Percentiles rank a stretch among this genome's conserved stretches.
These are phyloP conservation scores for Trichoderma harzianum DNA, from an alignment of 2,329 filamentous ascomycete species.

Conservation along the genomic window DNA sequence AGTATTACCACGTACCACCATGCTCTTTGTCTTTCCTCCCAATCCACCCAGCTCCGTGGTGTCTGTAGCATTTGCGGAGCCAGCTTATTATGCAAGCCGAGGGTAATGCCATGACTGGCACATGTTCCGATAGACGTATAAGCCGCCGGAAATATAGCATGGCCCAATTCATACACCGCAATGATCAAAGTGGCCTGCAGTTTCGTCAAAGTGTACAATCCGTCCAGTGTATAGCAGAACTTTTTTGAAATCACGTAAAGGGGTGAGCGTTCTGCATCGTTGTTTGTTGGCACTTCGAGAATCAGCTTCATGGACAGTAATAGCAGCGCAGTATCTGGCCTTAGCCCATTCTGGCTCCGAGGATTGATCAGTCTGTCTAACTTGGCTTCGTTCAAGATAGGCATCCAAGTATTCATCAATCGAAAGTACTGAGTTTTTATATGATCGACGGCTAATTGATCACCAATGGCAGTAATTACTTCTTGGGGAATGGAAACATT, in stretches of 20 bases:
- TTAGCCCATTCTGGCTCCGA: not conserved
- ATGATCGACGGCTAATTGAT: not conserved
- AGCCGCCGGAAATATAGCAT: not conserved
- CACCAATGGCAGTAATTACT: not conserved
- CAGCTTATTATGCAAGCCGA: not conserved
- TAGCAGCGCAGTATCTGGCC: not conserved
- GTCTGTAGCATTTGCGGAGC: not conserved
- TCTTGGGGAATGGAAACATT: not conserved
- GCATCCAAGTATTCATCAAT: not conserved
- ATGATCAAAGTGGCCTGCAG: not conserved
- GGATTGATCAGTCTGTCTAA: not conserved
- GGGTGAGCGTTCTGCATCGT: not conserved
- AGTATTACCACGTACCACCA: not conserved
- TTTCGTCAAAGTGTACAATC: not conserved
- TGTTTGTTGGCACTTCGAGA: not conserved
- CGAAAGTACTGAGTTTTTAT: not conserved
- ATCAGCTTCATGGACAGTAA: not conserved
- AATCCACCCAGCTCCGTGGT: not conserved
- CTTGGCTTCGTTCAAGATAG: not conserved
- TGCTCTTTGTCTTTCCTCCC: not conserved
- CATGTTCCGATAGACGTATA: not conserved
- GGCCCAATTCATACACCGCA: not conserved
- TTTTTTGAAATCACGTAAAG: not conserved
- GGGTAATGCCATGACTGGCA: not conserved
- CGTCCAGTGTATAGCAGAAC: not conserved